Conservation (phyloP, 441 rosid species). For the Lepidium campestre region DNA sequence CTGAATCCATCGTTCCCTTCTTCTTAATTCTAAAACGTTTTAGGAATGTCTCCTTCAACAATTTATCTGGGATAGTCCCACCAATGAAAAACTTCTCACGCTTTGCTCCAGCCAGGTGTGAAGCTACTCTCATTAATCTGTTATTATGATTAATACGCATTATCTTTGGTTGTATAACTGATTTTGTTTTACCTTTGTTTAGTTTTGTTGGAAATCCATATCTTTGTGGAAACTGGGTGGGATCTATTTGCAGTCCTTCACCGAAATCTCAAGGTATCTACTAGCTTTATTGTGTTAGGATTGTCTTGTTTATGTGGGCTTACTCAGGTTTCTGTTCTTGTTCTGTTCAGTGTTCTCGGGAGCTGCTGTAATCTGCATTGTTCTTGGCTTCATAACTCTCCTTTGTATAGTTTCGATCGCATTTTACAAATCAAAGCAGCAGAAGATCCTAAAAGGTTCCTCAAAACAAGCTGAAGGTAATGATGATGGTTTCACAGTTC, state of each 20-base stretch:
- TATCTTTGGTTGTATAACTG: not conserved
- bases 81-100: constrained; percentile 54
- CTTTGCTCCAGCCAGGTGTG: constrained; percentile 68
- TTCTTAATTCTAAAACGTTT: not conserved
- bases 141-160: not conserved
- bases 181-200: not conserved
- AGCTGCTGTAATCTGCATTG: constrained; percentile 52
- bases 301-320: not conserved
- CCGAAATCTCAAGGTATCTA: constrained; percentile 52
- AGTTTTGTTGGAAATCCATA: constrained; percentile 81
- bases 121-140: not conserved
- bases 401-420: constrained; percentile 45
- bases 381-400: constrained; percentile 53
- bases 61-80: constrained; percentile 72
- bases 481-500: constrained; percentile 17
- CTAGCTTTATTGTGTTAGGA: not conserved
- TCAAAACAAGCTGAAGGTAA: constrained; percentile 40
- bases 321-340: not conserved
- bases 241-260: constrained; percentile 59
- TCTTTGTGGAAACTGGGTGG: constrained; percentile 80
- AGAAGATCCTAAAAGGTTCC: constrained; percentile 22
- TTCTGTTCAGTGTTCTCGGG: constrained; percentile 40
- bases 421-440: constrained; percentile 64
- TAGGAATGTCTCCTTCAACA: constrained; percentile 89
- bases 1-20: not conserved